Evolutionary conservation across 177 flowering plant species (phyloP).

Genomic region (Vitis hybrid): DNA sequence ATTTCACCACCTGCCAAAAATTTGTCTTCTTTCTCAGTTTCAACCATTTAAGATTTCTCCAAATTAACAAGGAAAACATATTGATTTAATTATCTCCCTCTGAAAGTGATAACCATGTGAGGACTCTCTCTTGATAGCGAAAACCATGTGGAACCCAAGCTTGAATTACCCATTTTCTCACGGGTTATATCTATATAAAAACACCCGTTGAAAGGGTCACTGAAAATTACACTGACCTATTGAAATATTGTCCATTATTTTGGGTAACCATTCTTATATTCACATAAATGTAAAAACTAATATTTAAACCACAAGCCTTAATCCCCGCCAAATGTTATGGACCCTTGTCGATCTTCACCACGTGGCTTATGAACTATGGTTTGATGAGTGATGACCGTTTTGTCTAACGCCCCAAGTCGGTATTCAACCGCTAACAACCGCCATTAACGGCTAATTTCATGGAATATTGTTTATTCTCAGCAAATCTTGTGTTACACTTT

Average conservation of each 20-base stretch:
- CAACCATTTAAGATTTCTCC: no score
- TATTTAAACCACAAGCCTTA: not conserved
- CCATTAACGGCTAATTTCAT: slow-evolving; percentile 37
- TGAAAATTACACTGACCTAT: no score
- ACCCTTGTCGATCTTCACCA: slow-evolving; percentile 9
- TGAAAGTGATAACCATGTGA: slow-evolving; percentile 15
- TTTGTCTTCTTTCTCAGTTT: no score
- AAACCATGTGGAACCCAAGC: no score
- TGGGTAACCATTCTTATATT: no score
- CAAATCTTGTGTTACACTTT: slow-evolving; percentile 6
- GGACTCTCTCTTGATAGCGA: no score
- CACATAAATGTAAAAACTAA: not conserved
- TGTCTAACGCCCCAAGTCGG: not conserved
- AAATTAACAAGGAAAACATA: no score
- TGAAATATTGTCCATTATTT: no score
- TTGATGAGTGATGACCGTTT: not conserved
- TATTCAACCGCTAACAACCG: slow-evolving; percentile 28
- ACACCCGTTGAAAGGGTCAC: no score
- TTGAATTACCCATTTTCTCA: no score
- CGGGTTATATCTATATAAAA: no score
- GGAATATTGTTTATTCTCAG: slow-evolving; percentile 3
- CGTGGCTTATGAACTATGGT: not conserved
- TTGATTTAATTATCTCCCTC: not conserved
- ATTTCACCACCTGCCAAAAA: no score
- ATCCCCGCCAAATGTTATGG: slow-evolving; percentile 18